Percentiles rank a stretch among this genome's conserved stretches.
Evolutionary conservation across 164 flowering plant species (phyloP).

Genomic region (Cinnamomum chago): DNA sequence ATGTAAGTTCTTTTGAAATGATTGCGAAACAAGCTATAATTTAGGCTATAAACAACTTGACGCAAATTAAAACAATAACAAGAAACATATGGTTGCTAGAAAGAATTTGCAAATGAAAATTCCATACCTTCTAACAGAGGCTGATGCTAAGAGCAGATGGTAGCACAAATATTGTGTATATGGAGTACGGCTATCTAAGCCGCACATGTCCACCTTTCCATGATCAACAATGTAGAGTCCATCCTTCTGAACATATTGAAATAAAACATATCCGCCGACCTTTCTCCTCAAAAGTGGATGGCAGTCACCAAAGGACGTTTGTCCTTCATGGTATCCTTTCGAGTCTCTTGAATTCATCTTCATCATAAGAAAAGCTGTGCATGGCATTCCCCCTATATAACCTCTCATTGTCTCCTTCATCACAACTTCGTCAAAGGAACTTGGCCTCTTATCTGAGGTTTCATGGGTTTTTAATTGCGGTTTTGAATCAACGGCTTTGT

Average conservation of each 20-base stretch:
- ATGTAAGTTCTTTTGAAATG: no score
- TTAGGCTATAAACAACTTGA: no score
- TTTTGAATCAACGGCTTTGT: constrained; percentile 6
- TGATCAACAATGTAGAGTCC: constrained; percentile 41
- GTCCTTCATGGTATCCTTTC: constrained; percentile 8
- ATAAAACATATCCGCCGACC: constrained; percentile 49
- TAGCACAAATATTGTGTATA: constrained; percentile 54
- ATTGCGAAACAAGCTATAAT: no score
- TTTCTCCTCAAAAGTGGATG: constrained; percentile 31
- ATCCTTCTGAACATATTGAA: constrained; percentile 34
- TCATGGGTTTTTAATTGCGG: neutral
- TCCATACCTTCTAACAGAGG: constrained; percentile 57
- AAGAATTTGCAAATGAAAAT: neutral
- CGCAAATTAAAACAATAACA: no score
- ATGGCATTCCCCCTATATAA: constrained; percentile 54
- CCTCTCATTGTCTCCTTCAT: constrained; percentile 47
- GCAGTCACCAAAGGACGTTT: constrained; percentile 10
- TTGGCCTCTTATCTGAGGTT: neutral
- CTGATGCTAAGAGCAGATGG: constrained; percentile 42
- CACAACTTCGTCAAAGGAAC: neutral
- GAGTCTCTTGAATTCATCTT: constrained; percentile 24
- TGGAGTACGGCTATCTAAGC: constrained; percentile 40
- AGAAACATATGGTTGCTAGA: neutral
- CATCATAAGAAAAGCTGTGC: constrained; percentile 45
- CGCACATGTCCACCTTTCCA: constrained; percentile 52